Base-by-base conservation (phyloP, 2,329 filamentous ascomycete genomes). In the Chaetomium sp. region DNA sequence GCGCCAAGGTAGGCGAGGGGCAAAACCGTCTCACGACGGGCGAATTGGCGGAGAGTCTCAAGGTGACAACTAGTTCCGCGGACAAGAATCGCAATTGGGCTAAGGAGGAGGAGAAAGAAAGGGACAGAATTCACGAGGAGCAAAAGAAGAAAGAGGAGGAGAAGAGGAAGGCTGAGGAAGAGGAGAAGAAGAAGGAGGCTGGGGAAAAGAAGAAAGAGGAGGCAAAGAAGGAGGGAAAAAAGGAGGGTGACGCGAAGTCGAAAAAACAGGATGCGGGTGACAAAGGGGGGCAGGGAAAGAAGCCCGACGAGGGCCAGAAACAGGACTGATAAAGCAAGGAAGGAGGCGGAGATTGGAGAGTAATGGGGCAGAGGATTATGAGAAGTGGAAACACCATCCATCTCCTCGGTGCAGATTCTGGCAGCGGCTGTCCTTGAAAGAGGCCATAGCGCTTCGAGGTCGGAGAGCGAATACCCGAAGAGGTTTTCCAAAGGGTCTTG, bases 1-100 rank as follows among this genome's bases (percentile, higher is more conserved):
- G 93, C 67, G 90, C 93, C 72, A 90, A 93, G 79, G 87, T 96
- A 70, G 83, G 79, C 59, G 76, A 76, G 19, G 75, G 73, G 4
- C 71, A 72, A 35, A 73, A 75, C 9, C 73, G 75, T 21, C 72
- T 78, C 42, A 75, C 74, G 7, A 67, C 57, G 7, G 47, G 70
- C 25, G 77, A 77, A 1, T 62, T 83, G 54, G 69, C 70, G 42
- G 74, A 80, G 35, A 79, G 75, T 60, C 73, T 84, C 60, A 73
- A 38, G 75, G 63, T 71, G 72, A 57, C 75, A 72, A n/a, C 71
- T 70, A 31, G 75, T 65, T n/a, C 71, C 62, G 63, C 67, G 76
- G 72, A 78, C 10, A 75, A 77, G 50, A 71, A 75, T 0, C 75
- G 75, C 50, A 75, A 85, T 68, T 85, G 82, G 82, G 74, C 71